Percentiles rank a stretch among this genome's conserved stretches.
Conservation (phyloP, 2,329 filamentous ascomycete genomes). For the Chaetomium strumarium region DNA sequence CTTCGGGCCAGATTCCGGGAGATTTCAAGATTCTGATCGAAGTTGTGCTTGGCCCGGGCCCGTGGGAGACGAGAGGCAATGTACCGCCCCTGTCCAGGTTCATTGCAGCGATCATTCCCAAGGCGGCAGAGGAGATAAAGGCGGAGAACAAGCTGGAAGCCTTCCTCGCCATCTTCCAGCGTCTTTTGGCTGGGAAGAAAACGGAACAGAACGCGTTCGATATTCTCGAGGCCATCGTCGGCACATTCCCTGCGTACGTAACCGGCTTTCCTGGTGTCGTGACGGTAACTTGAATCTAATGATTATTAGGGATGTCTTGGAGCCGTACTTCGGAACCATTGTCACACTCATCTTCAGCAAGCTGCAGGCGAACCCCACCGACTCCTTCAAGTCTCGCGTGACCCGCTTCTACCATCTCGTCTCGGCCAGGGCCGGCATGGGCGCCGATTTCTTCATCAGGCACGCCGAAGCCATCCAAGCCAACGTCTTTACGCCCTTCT, state of each 20-base stretch:
- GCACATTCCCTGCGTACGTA: slow-evolving; percentile 64
- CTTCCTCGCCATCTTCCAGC: slow-evolving; percentile 93
- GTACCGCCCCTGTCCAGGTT: slow-evolving; percentile 85
- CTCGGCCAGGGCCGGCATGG: slow-evolving; percentile 66
- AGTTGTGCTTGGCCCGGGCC: slow-evolving; percentile 69
- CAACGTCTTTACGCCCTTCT: slow-evolving; percentile 76
- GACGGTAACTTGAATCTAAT: slow-evolving; percentile 8
- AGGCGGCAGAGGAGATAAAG: slow-evolving; percentile 66
- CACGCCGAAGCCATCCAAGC: slow-evolving; percentile 77
- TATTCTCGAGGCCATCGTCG: slow-evolving; percentile 74
- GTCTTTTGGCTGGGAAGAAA: slow-evolving; percentile 72
- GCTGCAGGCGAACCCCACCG: slow-evolving; percentile 62
- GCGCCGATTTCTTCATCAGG: slow-evolving; percentile 85
- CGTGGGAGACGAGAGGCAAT: slow-evolving; percentile 92
- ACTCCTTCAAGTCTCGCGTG: slow-evolving; percentile 80
- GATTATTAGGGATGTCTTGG: slow-evolving; percentile 51
- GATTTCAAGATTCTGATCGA: slow-evolving; percentile 75
- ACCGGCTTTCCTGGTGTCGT: neutral
- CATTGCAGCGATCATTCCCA: slow-evolving; percentile 75
- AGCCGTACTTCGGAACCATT: slow-evolving; percentile 73
- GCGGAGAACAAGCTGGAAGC: slow-evolving; percentile 77
- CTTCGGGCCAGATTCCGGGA: slow-evolving; percentile 67
- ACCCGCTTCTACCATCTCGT: slow-evolving; percentile 93
- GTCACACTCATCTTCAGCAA: slow-evolving; percentile 76
- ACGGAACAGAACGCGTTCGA: slow-evolving; percentile 87